Conservation (phyloP, 495 filamentous ascomycete genomes). For the Darksidea phi region DNA sequence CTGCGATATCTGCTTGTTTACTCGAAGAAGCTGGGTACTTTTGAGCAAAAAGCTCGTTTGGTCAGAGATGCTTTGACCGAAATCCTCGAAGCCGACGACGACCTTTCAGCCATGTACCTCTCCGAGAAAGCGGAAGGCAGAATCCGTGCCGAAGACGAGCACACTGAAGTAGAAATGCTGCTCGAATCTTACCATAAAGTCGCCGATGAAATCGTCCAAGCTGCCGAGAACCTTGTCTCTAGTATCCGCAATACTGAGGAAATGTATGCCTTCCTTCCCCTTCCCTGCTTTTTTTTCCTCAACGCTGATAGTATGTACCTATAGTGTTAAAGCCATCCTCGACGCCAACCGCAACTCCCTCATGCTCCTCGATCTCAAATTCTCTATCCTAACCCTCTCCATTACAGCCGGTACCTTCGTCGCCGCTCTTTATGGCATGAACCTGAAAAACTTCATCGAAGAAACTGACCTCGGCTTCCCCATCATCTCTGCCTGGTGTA, state of each 20-base stretch:
- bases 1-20: slow-evolving; percentile 84
- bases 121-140: slow-evolving; percentile 78
- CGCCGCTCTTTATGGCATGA: slow-evolving; percentile 98
- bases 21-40: slow-evolving; percentile 92
- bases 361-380: slow-evolving; percentile 96
- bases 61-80: slow-evolving; percentile 96
- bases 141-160: slow-evolving; percentile 76
- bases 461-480: slow-evolving; percentile 89
- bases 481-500: slow-evolving; percentile 66
- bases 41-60: slow-evolving; percentile 93
- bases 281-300: too few relatives aligned
- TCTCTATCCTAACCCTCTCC: slow-evolving; percentile 90
- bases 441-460: slow-evolving; percentile 97
- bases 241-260: slow-evolving; percentile 97
- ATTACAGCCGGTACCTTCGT: slow-evolving; percentile 90
- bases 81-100: slow-evolving; percentile 95
- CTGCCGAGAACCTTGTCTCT: slow-evolving; percentile 87
- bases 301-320: too few relatives aligned
- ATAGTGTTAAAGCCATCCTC: slow-evolving; percentile 89
- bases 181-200: slow-evolving; percentile 97
- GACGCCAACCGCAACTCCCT: slow-evolving; percentile 97
- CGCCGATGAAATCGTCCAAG: slow-evolving; percentile 95
- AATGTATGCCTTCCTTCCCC: slow-evolving; percentile 62
- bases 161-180: slow-evolving; percentile 95
- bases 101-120: slow-evolving; percentile 91